phyloP scores from a whole-genome alignment of 164 flowering plant genomes.

The Piper longum region DNA sequence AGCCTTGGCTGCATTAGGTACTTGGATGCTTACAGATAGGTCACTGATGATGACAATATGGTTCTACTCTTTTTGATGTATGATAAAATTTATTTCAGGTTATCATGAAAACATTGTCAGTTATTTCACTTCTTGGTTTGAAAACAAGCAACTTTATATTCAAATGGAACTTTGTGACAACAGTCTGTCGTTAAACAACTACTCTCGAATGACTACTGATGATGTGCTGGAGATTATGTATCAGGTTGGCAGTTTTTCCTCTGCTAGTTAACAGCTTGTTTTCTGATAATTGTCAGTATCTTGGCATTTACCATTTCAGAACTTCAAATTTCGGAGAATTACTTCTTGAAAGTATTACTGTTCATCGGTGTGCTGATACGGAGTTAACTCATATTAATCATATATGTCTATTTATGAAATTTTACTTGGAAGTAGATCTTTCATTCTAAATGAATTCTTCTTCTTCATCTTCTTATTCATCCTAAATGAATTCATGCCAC shows the following conservation, averaged over 20 bases:
- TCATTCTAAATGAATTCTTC: too few species aligned
- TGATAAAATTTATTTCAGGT: constrained; percentile 24
- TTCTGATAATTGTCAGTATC: too few species aligned
- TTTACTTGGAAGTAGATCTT: too few species aligned
- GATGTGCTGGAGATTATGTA: constrained; percentile 43
- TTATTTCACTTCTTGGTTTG: constrained; percentile 89
- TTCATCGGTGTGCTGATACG: too few species aligned
- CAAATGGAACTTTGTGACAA: constrained; percentile 91
- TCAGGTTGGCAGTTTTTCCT: constrained; percentile 34
- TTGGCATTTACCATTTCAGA: too few species aligned
- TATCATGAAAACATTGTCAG: constrained; percentile 73
- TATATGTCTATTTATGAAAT: too few species aligned
- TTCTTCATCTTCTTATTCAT: too few species aligned
- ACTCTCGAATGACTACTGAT: constrained; percentile 30
- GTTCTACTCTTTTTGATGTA: neutral
- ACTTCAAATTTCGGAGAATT: too few species aligned
- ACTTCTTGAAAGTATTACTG: too few species aligned
- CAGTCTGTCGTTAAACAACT: constrained; percentile 40
- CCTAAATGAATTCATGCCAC: too few species aligned
- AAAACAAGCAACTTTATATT: constrained; percentile 81
- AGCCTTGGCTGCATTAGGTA: constrained; percentile 88
- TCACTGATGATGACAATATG: neutral
- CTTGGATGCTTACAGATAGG: constrained; percentile 1
- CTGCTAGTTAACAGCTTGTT: neutral
- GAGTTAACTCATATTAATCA: too few species aligned